Evolutionary conservation across 2,329 filamentous ascomycete genomes (phyloP).

Genomic region (Aspergillus sp.): DNA sequence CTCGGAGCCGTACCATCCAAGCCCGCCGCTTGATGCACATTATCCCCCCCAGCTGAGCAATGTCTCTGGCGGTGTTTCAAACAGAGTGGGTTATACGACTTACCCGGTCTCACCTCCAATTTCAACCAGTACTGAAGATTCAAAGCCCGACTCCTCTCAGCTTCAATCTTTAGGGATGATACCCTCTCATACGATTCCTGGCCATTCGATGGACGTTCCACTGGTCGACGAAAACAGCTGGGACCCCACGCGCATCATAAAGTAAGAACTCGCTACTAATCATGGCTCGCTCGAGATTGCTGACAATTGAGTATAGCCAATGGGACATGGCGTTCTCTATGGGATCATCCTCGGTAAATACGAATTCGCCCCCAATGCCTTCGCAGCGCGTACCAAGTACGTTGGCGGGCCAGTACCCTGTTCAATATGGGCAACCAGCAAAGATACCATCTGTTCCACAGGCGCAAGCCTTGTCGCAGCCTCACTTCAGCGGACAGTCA

Average conservation of each 20-base stretch:
- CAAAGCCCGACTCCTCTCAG: slow-evolving; percentile 74
- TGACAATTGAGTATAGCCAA: slow-evolving; percentile 58
- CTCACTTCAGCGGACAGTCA: slow-evolving; percentile 32
- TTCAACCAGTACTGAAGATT: slow-evolving; percentile 69
- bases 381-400: slow-evolving; percentile 29
- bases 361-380: slow-evolving; percentile 44
- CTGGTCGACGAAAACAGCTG: slow-evolving; percentile 69
- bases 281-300: not conserved
- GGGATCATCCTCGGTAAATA: slow-evolving; percentile 48
- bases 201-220: slow-evolving; percentile 52
- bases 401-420: slow-evolving; percentile 32
- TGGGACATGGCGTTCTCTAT: slow-evolving; percentile 95
- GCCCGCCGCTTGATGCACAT: slow-evolving; percentile 55
- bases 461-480: slow-evolving; percentile 34
- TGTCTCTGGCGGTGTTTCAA: slow-evolving; percentile 45
- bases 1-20: slow-evolving; percentile 61
- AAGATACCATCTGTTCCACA: slow-evolving; percentile 30
- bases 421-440: slow-evolving; percentile 33
- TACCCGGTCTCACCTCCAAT: slow-evolving; percentile 80
- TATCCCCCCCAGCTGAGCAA: slow-evolving; percentile 52
- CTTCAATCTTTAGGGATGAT: slow-evolving; percentile 58
- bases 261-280: slow-evolving; percentile 55
- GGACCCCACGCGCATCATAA: slow-evolving; percentile 87
- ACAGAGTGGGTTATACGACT: slow-evolving; percentile 51
- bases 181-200: slow-evolving; percentile 34